Base-by-base conservation (phyloP, 768 basidiomycete species). In the Kwoniella mangroviensis region DNA sequence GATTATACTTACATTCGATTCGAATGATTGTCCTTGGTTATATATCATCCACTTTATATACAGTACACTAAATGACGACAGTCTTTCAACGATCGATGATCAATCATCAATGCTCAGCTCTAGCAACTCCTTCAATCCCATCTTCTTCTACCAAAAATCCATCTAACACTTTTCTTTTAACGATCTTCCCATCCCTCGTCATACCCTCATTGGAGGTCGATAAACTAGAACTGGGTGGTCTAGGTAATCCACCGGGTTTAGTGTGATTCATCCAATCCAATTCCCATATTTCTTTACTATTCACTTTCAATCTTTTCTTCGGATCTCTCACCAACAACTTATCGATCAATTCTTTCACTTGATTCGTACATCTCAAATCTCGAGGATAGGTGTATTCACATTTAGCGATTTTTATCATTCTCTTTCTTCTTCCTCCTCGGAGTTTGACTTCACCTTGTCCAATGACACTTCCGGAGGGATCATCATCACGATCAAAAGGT, bases 371-470 rank as follows among this genome's bases (percentile, higher is more conserved):
- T 61, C 45, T 80, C 72, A 56, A 24, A 13, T 15, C 45, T 9
- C 21, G 22, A 40, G 2, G 91, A 91, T 91, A 96, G 63, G 85
- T 78, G 83, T 89, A 94, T 78, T 92, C 90, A 54, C 89, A 91
- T 78, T 88, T 87, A 15, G 92, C 93, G 75, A 95, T 93, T 62
- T 88, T 86, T 85, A 93, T 88, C 73, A 94, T 83, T 72, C 79
- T 67, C 70, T 68, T 81, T 77, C 65, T 72, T 71, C 71, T 74
- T 61, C 22, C 75, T 73, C 52, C 73, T 69, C 24, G 40, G 57
- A 52, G 0, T 55, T 42, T 21, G 4, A 26, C 6, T 26, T 61
- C 41, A n/a, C 45, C 72, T 34, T 34, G 34, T 34, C 34, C 34
- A 7, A 61, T 28, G 51, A 53, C 58, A 28, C 43, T 54, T 22